Evolutionary conservation across 2,329 filamentous ascomycete species (phyloP), one percentile per base, ranked within the genome.

Genomic region (Calonectria multiphialidica): DNA sequence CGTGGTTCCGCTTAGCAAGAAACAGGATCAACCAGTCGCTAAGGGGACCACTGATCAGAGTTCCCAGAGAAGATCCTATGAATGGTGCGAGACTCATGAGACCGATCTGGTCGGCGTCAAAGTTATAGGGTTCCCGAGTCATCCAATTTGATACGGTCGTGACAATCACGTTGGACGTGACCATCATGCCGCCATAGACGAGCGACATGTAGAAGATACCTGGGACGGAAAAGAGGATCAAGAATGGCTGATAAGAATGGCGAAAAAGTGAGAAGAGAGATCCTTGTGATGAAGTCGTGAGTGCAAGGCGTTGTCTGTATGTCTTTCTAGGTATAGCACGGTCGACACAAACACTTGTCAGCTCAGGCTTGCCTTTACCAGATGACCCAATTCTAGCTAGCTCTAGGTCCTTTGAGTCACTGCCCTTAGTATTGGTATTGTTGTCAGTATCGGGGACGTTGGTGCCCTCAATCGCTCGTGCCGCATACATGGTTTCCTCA

Each of bases 1-100:
- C 84, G 2, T 80, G 79, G 12, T 86, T 86, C 0, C 82, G 78
- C 21, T 78, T 80, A 0, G 85, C 77, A 13, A 85, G 77, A 45
- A 77, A 79, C 5, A 84, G 28, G 30, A 86, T 83, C 1, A 80
- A 80, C 74, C 79, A 78, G 71, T 87, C 85, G 2, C 81, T 82
- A 1, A 86, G 42, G 1, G 81, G 78, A 0, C 84, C 84, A 1
- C 82, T 82, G 35, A 84, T 83, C 2, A 85, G 15, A 1, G 78
- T 77, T 1, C 84, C 85, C 5, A 85, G 70, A 0, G 85, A 57
- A 12, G 82, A 81, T 0, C 85, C 85, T 5, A 85, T 77, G 10
- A 84, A 82, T 0, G 77, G 74, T 0, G 76, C 73, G 1, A 80
- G 64, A 13, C 66, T 76, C 71, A 81, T 78, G 12, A 80, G 66